Conservation (phyloP, 306 rosid genomes). For the Trifolium repens region DNA sequence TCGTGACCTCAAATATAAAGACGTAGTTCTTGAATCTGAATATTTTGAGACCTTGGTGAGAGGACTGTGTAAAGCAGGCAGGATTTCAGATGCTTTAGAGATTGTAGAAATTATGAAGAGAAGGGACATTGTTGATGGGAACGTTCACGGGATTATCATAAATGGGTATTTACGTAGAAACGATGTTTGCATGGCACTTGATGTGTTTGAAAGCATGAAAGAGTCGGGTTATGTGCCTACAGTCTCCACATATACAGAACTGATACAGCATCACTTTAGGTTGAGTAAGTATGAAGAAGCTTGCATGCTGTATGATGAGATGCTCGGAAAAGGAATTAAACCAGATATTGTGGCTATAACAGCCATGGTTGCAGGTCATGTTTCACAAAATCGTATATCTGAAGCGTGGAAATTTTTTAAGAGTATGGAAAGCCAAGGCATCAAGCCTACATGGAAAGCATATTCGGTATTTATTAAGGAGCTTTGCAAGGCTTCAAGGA, state of each 20-base stretch:
- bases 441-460: conserved; percentile 67
- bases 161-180: conserved; percentile 65
- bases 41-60: conserved; percentile 67
- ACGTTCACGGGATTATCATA: conserved; percentile 63
- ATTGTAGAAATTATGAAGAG: conserved; percentile 73
- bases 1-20: conserved; percentile 71
- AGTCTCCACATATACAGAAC: conserved; percentile 73
- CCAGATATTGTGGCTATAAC: conserved; percentile 72
- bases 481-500: conserved; percentile 76
- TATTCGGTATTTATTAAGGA: conserved; percentile 74
- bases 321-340: conserved; percentile 66
- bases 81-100: conserved; percentile 73
- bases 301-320: conserved; percentile 73
- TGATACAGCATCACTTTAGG: conserved; percentile 76
- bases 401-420: conserved; percentile 75
- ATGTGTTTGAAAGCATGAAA: conserved; percentile 65
- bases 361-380: conserved; percentile 83
- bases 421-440: conserved; percentile 62
- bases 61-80: conserved; percentile 77
- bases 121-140: conserved; percentile 53
- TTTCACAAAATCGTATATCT: conserved; percentile 58
- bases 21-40: conserved; percentile 58
- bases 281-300: conserved; percentile 61
- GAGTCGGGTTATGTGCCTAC: conserved; percentile 62
- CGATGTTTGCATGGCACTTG: conserved; percentile 61